Conservation (phyloP, 2,329 filamentous ascomycete genomes). For the Talaromyces sp. region DNA sequence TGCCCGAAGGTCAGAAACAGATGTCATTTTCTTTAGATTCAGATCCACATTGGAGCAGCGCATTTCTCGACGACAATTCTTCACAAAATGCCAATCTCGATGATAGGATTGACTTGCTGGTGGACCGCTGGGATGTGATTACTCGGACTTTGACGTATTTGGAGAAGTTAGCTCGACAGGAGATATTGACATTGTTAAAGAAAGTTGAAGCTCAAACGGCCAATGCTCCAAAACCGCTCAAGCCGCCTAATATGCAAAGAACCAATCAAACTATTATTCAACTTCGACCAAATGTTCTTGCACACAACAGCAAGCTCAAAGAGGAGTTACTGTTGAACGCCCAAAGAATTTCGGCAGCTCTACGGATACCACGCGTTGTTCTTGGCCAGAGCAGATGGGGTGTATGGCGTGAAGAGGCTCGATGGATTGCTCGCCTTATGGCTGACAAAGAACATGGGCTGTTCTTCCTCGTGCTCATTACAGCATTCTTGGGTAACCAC, state of each 20-base stretch:
- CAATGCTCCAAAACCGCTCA: conserved; percentile 43
- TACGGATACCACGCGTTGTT: conserved; percentile 55
- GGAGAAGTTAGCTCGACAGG: conserved; percentile 51
- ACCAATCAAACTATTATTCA: conserved; percentile 50
- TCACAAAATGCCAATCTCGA: conserved; percentile 50
- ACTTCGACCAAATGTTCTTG: conserved; percentile 49
- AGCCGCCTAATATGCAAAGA: conserved; percentile 47
- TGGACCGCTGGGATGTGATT: conserved; percentile 59
- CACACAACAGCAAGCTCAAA: conserved; percentile 45
- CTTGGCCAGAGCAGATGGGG: conserved; percentile 60
- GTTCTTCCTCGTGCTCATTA: conserved; percentile 58
- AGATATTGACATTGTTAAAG: conserved; percentile 51
- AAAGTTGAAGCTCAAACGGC: conserved; percentile 43
- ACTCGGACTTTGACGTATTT: conserved; percentile 54
- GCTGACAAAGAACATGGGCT: conserved; percentile 57
- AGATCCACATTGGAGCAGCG: conserved; percentile 37
- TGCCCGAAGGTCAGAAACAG: conserved; percentile 29
- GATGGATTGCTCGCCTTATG: conserved; percentile 54
- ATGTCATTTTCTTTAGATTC: conserved; percentile 44
- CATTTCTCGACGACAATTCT: conserved; percentile 39
- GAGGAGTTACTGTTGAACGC: conserved; percentile 47
- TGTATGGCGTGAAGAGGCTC: conserved; percentile 59
- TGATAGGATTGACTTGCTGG: conserved; percentile 54
- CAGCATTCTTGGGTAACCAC: conserved; percentile 58
- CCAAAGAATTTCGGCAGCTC: conserved; percentile 52